These are phyloP conservation scores for Platanus orientalis DNA, from an alignment of 164 flowering plant species.

Conservation along the genomic window DNA sequence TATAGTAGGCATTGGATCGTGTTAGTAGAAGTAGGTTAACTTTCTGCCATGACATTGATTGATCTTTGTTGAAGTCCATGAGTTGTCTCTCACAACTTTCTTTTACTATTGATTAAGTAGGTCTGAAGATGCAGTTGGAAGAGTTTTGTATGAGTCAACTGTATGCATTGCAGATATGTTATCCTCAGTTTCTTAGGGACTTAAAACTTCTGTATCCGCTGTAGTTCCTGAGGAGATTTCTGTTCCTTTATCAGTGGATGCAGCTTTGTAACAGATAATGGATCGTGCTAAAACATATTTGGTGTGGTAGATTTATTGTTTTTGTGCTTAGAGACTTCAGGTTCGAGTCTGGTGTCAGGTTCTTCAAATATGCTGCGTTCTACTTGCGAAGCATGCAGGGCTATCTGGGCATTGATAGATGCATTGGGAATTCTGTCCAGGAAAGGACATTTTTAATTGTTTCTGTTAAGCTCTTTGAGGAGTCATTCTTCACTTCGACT, in stretches of 20 bases:
- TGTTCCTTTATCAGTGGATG: conserved; percentile 25
- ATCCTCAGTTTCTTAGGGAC: conserved; percentile 46
- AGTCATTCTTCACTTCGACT: conserved; percentile 37
- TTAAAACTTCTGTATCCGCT: conserved; percentile 46
- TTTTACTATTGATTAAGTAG: conserved; percentile 49
- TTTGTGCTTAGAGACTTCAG: conserved; percentile 57
- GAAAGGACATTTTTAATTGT: conserved; percentile 37
- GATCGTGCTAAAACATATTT: conserved; percentile 63
- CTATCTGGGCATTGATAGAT: conserved; percentile 76
- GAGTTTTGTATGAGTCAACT: conserved; percentile 56
- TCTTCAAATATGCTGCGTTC: conserved; percentile 68
- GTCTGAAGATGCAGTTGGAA: conserved; percentile 60
- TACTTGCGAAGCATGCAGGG: conserved; percentile 82
- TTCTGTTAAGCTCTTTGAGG: conserved; percentile 53
- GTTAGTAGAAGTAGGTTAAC: conserved; percentile 60
- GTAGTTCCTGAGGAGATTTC: conserved; percentile 33
- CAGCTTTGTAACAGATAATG: conserved; percentile 44
- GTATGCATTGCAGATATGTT: conserved; percentile 60
- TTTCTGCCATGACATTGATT: conserved; percentile 5
- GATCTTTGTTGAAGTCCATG: background rate
- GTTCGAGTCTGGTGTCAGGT: conserved; percentile 70
- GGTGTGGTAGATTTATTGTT: conserved; percentile 59
- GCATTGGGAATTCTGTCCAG: conserved; percentile 48
- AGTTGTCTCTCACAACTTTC: conserved; percentile 10
- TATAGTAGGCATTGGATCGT: conserved; percentile 71